Conservation (phyloP, 306 rosid species). For the Begonia masoniana region DNA sequence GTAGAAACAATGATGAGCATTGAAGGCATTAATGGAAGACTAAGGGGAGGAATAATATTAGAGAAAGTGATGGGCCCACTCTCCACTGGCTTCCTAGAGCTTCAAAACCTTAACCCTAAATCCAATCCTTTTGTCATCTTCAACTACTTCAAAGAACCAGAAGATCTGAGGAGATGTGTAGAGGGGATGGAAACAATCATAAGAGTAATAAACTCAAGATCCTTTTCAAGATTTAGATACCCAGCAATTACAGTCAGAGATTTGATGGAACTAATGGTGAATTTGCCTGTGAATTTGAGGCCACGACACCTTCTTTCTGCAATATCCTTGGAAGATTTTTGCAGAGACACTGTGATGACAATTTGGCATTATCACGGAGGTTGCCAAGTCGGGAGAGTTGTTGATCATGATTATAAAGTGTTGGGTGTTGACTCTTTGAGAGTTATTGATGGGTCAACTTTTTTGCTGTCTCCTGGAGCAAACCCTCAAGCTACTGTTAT, state of each 20-base stretch:
- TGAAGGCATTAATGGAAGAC: slow-evolving; percentile 7
- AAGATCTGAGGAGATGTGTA: slow-evolving; percentile 46
- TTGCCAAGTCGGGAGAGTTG: slow-evolving; percentile 49
- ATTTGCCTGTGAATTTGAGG: slow-evolving; percentile 40
- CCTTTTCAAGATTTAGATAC: slow-evolving; percentile 46
- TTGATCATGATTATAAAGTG: slow-evolving; percentile 45
- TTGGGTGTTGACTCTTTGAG: slow-evolving; percentile 49
- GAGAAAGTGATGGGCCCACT: slow-evolving; percentile 56
- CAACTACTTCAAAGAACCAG: slow-evolving; percentile 63
- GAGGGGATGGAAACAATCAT: slow-evolving; percentile 55
- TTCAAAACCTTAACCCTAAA: slow-evolving; percentile 35
- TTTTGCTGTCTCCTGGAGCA: slow-evolving; percentile 46
- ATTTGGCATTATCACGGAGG: slow-evolving; percentile 91
- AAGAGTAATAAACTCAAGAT: slow-evolving; percentile 35
- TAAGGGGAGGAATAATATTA: slow-evolving; percentile 50
- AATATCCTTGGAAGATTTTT: slow-evolving; percentile 45
- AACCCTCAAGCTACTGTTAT: slow-evolving; percentile 79
- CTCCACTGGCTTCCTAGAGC: slow-evolving; percentile 44
- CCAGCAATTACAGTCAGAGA: slow-evolving; percentile 12
- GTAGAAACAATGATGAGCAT: slow-evolving; percentile 4
- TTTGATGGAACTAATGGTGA: slow-evolving; percentile 29
- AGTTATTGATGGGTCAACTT: slow-evolving; percentile 76
- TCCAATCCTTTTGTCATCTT: slow-evolving; percentile 61
- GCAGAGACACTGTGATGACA: slow-evolving; percentile 60
- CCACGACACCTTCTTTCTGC: slow-evolving; percentile 32